phyloP scores from a whole-genome alignment of 768 basidiomycete species.

The Macrolepiota albuminosa region DNA sequence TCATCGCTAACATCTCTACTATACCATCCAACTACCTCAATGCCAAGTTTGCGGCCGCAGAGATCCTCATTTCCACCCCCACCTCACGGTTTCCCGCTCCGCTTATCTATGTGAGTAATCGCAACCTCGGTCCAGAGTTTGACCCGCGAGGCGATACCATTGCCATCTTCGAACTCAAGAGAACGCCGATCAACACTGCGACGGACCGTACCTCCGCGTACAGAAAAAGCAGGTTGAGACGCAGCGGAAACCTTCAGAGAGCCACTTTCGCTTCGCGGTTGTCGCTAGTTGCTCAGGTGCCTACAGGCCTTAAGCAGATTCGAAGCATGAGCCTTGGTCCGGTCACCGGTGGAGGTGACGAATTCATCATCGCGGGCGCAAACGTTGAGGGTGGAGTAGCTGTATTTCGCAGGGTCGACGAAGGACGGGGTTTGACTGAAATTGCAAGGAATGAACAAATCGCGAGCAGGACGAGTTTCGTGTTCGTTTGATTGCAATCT shows the following conservation, averaged over 20 bases:
- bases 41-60: conserved; percentile 43
- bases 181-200: conserved; percentile 11
- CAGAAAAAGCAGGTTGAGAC: conserved; percentile 17
- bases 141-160: conserved; percentile 54
- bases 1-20: conserved; percentile 43
- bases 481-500: conserved; percentile 10
- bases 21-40: conserved; percentile 34
- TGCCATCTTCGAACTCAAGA: conserved; percentile 45
- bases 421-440: conserved; percentile 46
- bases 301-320: conserved; percentile 51
- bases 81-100: conserved; percentile 37
- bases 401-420: conserved; percentile 50
- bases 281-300: conserved; percentile 43
- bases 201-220: conserved; percentile 2
- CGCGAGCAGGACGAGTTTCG: conserved; percentile 18
- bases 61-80: conserved; percentile 45
- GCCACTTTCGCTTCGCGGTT: conserved; percentile 15
- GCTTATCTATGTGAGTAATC: conserved; percentile 53
- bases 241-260: not conserved
- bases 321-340: conserved; percentile 48
- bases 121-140: conserved; percentile 41
- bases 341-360: conserved; percentile 35
- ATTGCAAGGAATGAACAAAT: conserved; percentile 51
- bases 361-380: conserved; percentile 53
- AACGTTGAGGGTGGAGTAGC: conserved; percentile 48